These are phyloP conservation scores for Xylaria sp. DNA, from an alignment of 2,329 filamentous ascomycete genomes.

Conservation along the genomic window DNA sequence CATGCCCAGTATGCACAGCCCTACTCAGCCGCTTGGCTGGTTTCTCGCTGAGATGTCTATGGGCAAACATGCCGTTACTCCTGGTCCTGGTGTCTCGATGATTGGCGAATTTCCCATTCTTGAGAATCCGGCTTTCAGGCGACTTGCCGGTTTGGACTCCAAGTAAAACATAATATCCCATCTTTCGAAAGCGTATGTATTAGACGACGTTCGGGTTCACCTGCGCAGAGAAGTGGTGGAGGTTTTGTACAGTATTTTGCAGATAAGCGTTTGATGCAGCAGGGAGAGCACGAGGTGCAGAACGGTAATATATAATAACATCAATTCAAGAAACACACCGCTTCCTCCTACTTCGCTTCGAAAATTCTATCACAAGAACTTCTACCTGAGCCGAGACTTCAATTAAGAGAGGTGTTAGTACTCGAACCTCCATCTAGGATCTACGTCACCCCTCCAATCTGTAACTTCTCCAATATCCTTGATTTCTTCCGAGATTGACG, in stretches of 20 bases:
- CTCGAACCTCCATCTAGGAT: constrained; percentile 74
- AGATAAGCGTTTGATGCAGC: neutral
- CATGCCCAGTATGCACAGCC: constrained; percentile 49
- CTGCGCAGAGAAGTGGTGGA: neutral
- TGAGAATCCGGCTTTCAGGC: constrained; percentile 47
- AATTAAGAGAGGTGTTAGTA: constrained; percentile 51
- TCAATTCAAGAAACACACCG: constrained; percentile 4
- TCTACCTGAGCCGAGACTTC: neutral
- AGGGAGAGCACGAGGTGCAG: no score
- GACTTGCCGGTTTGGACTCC: constrained; percentile 39
- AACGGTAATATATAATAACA: constrained; percentile 13
- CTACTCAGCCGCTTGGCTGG: constrained; percentile 57
- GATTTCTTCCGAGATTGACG: constrained; percentile 55
- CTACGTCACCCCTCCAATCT: constrained; percentile 71
- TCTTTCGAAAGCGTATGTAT: neutral
- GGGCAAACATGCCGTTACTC: constrained; percentile 50
- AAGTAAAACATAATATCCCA: constrained; percentile 19
- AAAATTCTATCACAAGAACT: neutral
- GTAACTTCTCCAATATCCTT: constrained; percentile 61
- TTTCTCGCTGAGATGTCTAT: constrained; percentile 60
- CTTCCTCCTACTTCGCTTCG: neutral
- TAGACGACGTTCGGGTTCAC: neutral
- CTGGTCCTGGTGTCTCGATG: constrained; percentile 43
- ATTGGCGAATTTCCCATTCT: constrained; percentile 48
- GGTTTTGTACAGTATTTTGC: constrained; percentile 1